Evolutionary conservation across 352 stramenopile genomes (phyloP).

Genomic region (Globisporangium cederbergense): DNA sequence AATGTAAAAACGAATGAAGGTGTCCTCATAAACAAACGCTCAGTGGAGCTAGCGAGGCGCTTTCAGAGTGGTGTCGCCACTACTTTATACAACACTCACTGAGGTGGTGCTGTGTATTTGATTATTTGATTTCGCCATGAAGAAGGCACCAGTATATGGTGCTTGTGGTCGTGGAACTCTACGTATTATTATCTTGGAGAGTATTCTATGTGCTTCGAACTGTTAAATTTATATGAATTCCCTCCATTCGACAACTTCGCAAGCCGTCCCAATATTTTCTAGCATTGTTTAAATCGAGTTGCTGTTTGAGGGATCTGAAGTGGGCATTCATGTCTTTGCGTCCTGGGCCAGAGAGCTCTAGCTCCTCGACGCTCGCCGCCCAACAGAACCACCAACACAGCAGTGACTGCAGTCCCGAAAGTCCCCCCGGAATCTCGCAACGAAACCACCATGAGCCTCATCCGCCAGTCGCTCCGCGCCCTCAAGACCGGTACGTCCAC

Average conservation of each 20-base stretch:
- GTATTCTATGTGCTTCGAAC: too few species aligned
- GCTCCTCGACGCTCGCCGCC: not conserved
- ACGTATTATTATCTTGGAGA: too few species aligned
- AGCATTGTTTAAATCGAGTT: not conserved
- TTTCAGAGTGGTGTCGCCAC: too few species aligned
- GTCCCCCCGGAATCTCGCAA: conserved; percentile 31
- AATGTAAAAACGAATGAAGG: not conserved
- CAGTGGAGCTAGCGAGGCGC: too few species aligned
- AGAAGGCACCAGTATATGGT: too few species aligned
- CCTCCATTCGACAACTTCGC: not conserved
- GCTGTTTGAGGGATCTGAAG: not conserved
- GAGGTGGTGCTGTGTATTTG: too few species aligned
- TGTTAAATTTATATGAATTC: too few species aligned
- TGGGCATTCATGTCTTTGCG: conserved; percentile 12
- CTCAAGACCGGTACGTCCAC: conserved; percentile 69
- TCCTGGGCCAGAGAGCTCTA: not conserved
- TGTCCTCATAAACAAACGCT: not conserved
- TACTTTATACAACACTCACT: too few species aligned
- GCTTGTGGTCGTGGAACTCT: too few species aligned
- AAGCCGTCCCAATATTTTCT: not conserved
- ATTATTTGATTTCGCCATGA: too few species aligned
- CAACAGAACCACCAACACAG: conserved; percentile 5
- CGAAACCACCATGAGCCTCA: conserved; percentile 64
- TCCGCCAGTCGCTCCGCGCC: conserved; percentile 74
- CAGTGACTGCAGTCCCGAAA: conserved; percentile 21